Base-by-base conservation (phyloP, 805 yeast species). In the Sugiyamaella smithiae region DNA sequence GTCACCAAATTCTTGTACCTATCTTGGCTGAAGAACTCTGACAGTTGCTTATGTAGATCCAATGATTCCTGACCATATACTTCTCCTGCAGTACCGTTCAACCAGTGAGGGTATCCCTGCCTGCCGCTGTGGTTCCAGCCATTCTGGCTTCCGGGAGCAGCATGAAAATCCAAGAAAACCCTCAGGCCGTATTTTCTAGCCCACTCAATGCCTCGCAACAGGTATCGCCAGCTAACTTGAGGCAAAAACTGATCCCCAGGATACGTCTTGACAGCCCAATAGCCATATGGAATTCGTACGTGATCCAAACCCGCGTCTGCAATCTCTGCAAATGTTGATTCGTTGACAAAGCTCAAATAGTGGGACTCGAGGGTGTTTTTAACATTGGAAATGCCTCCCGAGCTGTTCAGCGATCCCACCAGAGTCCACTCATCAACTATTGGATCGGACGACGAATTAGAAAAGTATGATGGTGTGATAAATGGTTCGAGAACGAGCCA, bases 401-500 rank as follows among this genome's bases (percentile, higher is more conserved):
- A 82, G 53, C 41, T 25, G 32, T 54, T 51, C 52, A 84, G 71
- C 2, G 59, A 44, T 54, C 76, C 57, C 25, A 81, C 70, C 60
- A 74, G 80, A 57, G 82, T 84, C 66, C 81, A 86, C 66, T 89
- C 97, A 64, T 89, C 97, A 24, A 83, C 84, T 20, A 78, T 60
- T 66, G 71, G 36, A 3, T 53, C 57, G 16, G 50, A 24, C 9
- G 45, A 48, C n/a, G 49, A 22, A 38, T 56, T 59, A 69, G 74
- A 50, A 61, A 89, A 88, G 41, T 85, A 65, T 1, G 88, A 78
- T 1, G 96, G 96, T 1, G 89, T 85, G 57, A 88, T 87, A 65
- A 75, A 88, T 1, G 96, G 88, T 67, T 88, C 96, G 25, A 88
- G 66, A 1, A 87, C 86, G 40, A 88, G 75, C 96, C 96, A 88